phyloP scores from a whole-genome alignment of 2,329 filamentous ascomycete genomes.

The Xylaria hypoxylon region DNA sequence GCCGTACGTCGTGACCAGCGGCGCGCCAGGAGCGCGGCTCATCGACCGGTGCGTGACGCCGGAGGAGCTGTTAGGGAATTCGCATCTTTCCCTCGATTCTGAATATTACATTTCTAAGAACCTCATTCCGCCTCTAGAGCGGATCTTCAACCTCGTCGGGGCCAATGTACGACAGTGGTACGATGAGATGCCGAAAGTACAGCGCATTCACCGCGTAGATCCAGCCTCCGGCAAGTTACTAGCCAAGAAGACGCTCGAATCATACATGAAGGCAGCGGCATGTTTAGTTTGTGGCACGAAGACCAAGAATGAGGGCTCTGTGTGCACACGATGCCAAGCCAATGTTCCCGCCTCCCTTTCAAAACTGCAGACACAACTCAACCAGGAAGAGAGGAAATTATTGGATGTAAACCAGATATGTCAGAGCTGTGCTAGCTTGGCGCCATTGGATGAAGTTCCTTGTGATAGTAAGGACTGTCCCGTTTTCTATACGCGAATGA shows the following conservation, averaged over 20 bases:
- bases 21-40: slow-evolving; percentile 85
- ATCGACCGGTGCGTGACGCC: slow-evolving; percentile 92
- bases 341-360: slow-evolving; percentile 71
- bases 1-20: slow-evolving; percentile 92
- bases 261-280: slow-evolving; percentile 84
- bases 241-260: slow-evolving; percentile 82
- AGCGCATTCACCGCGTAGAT: slow-evolving; percentile 76
- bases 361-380: slow-evolving; percentile 71
- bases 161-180: slow-evolving; percentile 93
- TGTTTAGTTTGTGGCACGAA: slow-evolving; percentile 81
- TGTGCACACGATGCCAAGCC: slow-evolving; percentile 70
- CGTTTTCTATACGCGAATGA: slow-evolving; percentile 84
- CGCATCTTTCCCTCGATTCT: slow-evolving; percentile 84
- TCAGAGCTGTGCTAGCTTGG: slow-evolving; percentile 79
- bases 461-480: slow-evolving; percentile 95
- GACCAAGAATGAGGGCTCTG: slow-evolving; percentile 53
- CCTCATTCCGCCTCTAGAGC: slow-evolving; percentile 90
- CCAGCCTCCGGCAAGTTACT: slow-evolving; percentile 48
- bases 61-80: slow-evolving; percentile 80
- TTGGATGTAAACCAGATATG: slow-evolving; percentile 78
- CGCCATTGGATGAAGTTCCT: slow-evolving; percentile 79
- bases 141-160: slow-evolving; percentile 96
- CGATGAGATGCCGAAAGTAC: slow-evolving; percentile 94
- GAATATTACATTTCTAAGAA: slow-evolving; percentile 99
- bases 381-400: slow-evolving; percentile 71